Percentiles rank a stretch among this genome's conserved stretches.
phyloP scores from a whole-genome alignment of 495 filamentous ascomycete species.

The Penicillium argentinense region DNA sequence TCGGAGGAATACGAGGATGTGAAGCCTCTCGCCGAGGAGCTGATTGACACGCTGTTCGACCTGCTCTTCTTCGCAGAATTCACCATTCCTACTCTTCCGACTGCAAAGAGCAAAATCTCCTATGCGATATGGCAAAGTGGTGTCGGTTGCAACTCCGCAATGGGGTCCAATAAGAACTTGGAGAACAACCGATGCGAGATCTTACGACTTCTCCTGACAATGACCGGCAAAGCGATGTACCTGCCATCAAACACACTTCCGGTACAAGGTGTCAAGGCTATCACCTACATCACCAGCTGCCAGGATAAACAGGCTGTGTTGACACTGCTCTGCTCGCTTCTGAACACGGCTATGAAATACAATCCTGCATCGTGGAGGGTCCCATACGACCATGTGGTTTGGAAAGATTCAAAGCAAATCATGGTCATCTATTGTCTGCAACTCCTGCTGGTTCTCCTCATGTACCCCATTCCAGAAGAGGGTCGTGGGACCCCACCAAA shows the following conservation, averaged over 20 bases:
- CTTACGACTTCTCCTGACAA: constrained; percentile 78
- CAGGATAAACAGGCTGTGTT: constrained; percentile 90
- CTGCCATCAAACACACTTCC: constrained; percentile 81
- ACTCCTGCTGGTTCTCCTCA: constrained; percentile 78
- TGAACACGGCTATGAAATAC: constrained; percentile 98
- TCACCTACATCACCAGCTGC: constrained; percentile 86
- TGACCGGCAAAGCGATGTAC: constrained; percentile 91
- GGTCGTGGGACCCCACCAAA: constrained; percentile 62
- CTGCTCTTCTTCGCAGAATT: constrained; percentile 90
- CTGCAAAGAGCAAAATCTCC: constrained; percentile 76
- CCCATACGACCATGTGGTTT: constrained; percentile 90
- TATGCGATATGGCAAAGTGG: constrained; percentile 98
- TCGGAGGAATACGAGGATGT: constrained; percentile 72
- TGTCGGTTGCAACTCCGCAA: constrained; percentile 88
- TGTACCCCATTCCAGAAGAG: constrained; percentile 89
- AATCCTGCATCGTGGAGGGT: constrained; percentile 94
- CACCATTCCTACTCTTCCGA: constrained; percentile 67
- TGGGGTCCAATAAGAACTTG: constrained; percentile 83
- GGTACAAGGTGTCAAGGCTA: constrained; percentile 78
- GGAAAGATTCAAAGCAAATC: constrained; percentile 89
- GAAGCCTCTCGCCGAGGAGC: constrained; percentile 88
- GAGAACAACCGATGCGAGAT: constrained; percentile 93
- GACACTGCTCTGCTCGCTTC: constrained; percentile 82
- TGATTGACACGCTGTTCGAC: constrained; percentile 88
- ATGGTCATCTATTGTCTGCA: constrained; percentile 91